Evolutionary conservation across 2,329 filamentous ascomycete species (phyloP).

Genomic region (Aspergillus quadrilineatus): DNA sequence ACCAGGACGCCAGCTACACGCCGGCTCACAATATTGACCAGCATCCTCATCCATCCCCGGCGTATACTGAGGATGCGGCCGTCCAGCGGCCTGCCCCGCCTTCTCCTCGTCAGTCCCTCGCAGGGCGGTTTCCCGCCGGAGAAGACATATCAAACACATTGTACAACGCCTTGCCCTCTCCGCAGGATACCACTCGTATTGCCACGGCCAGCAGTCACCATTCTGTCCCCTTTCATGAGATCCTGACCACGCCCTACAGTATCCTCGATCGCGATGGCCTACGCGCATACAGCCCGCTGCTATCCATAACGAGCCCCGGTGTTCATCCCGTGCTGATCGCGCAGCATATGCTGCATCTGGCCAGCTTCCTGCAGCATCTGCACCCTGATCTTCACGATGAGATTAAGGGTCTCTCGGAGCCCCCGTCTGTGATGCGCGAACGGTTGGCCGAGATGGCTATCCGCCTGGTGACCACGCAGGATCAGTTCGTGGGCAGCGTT

Average conservation of each 20-base stretch:
- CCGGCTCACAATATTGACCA: no score
- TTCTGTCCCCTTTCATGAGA: background rate
- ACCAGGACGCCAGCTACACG: background rate
- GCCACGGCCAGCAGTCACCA: background rate
- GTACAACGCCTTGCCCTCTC: background rate
- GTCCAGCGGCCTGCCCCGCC: background rate
- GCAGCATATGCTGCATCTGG: conserved; percentile 3
- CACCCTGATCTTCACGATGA: background rate
- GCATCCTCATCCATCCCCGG: background rate
- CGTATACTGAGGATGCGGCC: background rate
- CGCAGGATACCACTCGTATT: background rate
- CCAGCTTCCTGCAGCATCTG: conserved; percentile 6
- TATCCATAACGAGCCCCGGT: background rate
- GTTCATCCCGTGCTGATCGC: conserved; percentile 2
- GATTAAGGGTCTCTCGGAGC: background rate
- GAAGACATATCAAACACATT: background rate
- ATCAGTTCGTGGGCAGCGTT: background rate
- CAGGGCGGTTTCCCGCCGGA: no score
- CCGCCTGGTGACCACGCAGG: background rate
- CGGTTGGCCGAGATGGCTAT: conserved; percentile 1
- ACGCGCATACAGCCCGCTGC: background rate
- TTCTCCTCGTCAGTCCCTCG: no score
- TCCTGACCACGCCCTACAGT: background rate
- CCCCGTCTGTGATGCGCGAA: background rate
- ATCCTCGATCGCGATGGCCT: background rate